Base-by-base conservation (phyloP, 163 green algal genomes). In the Coccomyxa subellipsoidea region DNA sequence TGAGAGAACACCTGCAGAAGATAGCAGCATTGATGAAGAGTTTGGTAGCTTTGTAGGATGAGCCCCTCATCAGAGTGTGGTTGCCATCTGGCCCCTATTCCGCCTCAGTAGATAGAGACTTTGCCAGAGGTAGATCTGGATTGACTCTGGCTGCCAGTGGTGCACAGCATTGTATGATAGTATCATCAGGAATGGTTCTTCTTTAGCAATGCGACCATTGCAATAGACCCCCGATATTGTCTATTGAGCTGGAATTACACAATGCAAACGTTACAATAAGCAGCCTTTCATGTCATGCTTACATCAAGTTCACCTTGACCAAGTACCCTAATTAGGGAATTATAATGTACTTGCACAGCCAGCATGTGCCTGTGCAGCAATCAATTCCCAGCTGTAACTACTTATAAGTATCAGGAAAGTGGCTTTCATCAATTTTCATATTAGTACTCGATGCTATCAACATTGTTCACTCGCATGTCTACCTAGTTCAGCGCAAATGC, bases 21-120 rank as follows among this genome's bases (percentile, higher is more conserved):
- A 59, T 12, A 59, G 47, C 47, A 59, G 47, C 5, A 18, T 59
- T 59, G 66, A 73, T 23, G 66, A 73, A 8, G 29, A 73, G 8
- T 73, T 73, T 73, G 66, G 66, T 23, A 73, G 4, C 66, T 73
- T 73, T 73, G 66, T 73, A 73, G 66, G 66, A 73, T 73, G 27
- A 12, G 8, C 29, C 21, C n/a, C 29, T 8, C 59, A 72, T 12
- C 47, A 66, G 12, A 66, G 47, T 66, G 47, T 66, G 12, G 47
- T n/a, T n/a, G n/a, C n/a, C n/a, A n/a, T n/a, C n/a, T n/a, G n/a
- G n/a, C n/a, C n/a, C n/a, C n/a, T n/a, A n/a, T n/a, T n/a, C n/a
- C n/a, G 47, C 18, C 47, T 29, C 47, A 66, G 47, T 29, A 66
- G 47, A 29, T 29, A 29, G 47, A 18, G 18, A 66, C 12, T 12